A percentile compares a stretch with the other conserved stretches of the same genome.
Evolutionary conservation across 2,329 filamentous ascomycete species (phyloP).

Genomic region (Diaporthe aspalathi): DNA sequence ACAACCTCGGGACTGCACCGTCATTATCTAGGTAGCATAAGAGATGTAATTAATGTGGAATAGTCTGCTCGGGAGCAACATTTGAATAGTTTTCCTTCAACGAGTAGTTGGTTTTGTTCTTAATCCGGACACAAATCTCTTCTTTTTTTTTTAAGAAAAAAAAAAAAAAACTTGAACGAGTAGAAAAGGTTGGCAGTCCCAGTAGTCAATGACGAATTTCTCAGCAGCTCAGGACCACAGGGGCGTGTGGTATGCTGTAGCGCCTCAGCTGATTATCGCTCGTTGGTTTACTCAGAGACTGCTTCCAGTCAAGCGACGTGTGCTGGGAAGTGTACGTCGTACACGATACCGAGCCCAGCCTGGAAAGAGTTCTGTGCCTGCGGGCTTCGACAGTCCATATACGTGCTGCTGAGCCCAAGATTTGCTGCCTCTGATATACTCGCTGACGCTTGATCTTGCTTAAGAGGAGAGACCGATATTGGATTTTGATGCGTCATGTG

Average conservation of each 20-base stretch:
- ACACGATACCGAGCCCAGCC: not conserved
- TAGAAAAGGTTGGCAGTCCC: not conserved
- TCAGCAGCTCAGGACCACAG: not conserved
- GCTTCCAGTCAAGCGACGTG: not conserved
- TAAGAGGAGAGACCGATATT: not conserved
- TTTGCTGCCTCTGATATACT: not conserved
- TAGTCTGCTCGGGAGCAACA: too few relatives aligned
- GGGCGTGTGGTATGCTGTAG: not conserved
- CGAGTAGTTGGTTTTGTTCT: too few relatives aligned
- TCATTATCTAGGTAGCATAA: too few relatives aligned
- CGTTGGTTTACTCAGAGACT: not conserved
- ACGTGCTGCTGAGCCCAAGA: not conserved
- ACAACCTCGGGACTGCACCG: not conserved
- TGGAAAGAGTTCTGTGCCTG: not conserved
- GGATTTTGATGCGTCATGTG: too few relatives aligned
- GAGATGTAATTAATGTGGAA: too few relatives aligned
- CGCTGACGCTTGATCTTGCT: not conserved
- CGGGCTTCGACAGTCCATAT: not conserved
- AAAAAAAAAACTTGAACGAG: too few relatives aligned
- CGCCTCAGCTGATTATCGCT: not conserved
- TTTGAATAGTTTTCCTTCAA: too few relatives aligned
- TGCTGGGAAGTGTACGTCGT: not conserved
- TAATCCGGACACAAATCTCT: too few relatives aligned
- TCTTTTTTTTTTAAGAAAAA: too few relatives aligned
- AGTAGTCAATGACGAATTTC: not conserved